These are phyloP conservation scores for Pilaira anomala DNA, from an alignment of 192 early-diverging fungal species.

Conservation along the genomic window DNA sequence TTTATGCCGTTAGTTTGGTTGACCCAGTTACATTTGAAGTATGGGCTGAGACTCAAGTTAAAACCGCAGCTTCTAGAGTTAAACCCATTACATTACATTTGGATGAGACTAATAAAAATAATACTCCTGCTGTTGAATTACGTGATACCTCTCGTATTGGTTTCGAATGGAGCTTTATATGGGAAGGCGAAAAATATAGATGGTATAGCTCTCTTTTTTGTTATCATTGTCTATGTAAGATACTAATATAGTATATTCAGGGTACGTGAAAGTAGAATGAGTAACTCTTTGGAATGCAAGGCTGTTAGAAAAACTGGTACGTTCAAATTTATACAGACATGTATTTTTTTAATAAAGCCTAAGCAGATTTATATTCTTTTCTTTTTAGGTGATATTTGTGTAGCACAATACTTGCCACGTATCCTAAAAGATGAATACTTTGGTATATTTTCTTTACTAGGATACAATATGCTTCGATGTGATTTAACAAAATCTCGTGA, in stretches of 20 bases:
- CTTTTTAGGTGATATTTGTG: constrained; percentile 17
- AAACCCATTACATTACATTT: constrained; percentile 19
- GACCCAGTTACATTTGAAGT: constrained; percentile 20
- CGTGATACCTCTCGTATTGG: constrained; percentile 16
- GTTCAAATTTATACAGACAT: neutral
- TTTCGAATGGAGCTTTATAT: constrained; percentile 25
- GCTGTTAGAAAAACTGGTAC: constrained; percentile 9
- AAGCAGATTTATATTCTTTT: too few species aligned
- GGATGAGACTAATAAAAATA: neutral
- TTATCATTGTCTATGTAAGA: neutral
- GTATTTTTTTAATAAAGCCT: neutral
- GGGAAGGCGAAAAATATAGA: constrained; percentile 21
- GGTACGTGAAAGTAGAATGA: constrained; percentile 21
- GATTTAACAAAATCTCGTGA: constrained; percentile 12
- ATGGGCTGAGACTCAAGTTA: constrained; percentile 20
- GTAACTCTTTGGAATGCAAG: constrained; percentile 17
- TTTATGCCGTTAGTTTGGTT: constrained; percentile 26
- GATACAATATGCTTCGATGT: constrained; percentile 17
- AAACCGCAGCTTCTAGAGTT: constrained; percentile 1
- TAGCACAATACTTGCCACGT: constrained; percentile 24
- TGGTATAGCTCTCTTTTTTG: constrained; percentile 12
- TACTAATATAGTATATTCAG: constrained; percentile 4
- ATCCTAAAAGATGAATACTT: constrained; percentile 19
- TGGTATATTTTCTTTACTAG: constrained; percentile 23
- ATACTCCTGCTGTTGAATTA: neutral